Evolutionary conservation across 208 protist genomes (phyloP), one percentile per base, ranked within the genome.

Genomic region (Leishmania braziliensis): DNA sequence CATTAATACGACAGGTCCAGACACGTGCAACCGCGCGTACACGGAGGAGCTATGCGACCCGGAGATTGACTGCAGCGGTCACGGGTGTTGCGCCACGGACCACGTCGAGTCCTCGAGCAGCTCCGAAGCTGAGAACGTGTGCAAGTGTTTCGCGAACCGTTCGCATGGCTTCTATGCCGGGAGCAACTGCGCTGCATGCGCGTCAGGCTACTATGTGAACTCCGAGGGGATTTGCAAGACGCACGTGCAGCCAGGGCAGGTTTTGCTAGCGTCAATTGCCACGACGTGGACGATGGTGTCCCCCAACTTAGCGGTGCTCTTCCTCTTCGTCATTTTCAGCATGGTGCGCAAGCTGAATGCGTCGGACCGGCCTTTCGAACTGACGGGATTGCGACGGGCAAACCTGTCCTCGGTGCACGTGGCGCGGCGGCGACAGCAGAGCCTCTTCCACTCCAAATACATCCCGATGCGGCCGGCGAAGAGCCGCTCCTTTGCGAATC

Each of bases 271-370:
- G 29, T 92, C 90, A 26, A 93, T 96, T 79, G 90, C 85, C 50
- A 88, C 50, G 78, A 94, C 93, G 75, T 95, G 91, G 91, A 93
- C 93, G 66, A 95, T 97, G 92, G 90, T 97, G 81, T 76, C 91
- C 73, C 93, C 93, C 16, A 95, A 94, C 85, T 60, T 97, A 74
- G 82, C 87, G 9, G 90, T 95, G 68, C 75, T 94, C 18, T 91
- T 95, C 71, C 80, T 95, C 50, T 93, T 95, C 68, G 90, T 92
- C 56, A 78, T 97, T 53, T 81, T 91, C 73, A 79, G 88, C 46
- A 75, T 95, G 23, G 82, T 83, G 77, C 89, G 92, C 73, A 86
- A 90, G 50, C 81, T 91, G 66, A 94, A 91, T 81, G 84, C 90
- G 56, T 93, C 93, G 5, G 93, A 95, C 84, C 75, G 78, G 16